Evolutionary conservation across 495 filamentous ascomycete species (phyloP), one percentile per base, ranked within the genome.

Genomic region (Hypomontagnella submonticulosa): DNA sequence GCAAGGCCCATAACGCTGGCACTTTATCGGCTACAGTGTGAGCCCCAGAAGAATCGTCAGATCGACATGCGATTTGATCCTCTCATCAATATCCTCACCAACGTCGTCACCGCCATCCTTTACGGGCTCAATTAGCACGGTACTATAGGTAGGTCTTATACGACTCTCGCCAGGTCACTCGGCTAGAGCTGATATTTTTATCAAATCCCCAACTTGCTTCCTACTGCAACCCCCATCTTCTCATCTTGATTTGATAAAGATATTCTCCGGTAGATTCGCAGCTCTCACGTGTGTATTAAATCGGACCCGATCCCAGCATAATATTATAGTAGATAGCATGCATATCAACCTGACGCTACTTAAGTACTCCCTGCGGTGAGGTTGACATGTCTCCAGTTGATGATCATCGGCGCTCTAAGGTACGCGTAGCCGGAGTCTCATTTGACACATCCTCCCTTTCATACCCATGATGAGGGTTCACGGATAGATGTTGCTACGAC

Each of bases 311-410:
- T 63, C 66, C 66, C 40, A 57, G 59, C 32, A 55, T 50, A 55
- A 61, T 57, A 54, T 49, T 57, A 54, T 49, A 53, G 19, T 65
- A 69, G 65, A 68, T 69, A 69, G 44, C 66, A 61, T 69, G 66
- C 66, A 69, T 69, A 60, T 60, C 66, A 64, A 69, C 66, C 63
- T 67, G 46, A 56, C 63, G 51, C 63, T 57, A 61, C 30, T 61
- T 46, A n/a, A n/a, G n/a, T n/a, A n/a, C n/a, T n/a, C n/a, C n/a
- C 60, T 64, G 60, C 66, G 59, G 66, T 69, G 56, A 69, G 66
- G 60, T 64, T 53, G 60, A 55, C 41, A 64, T 51, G 37, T 49
- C 43, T 64, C 60, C 36, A 59, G 48, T 60, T 42, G 47, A 63
- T 46, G 56, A 52, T 66, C 55, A 23, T 55, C 59, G 54, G 34